Base-by-base conservation (phyloP, 345 rosid genomes). In the Trapa bicornis region DNA sequence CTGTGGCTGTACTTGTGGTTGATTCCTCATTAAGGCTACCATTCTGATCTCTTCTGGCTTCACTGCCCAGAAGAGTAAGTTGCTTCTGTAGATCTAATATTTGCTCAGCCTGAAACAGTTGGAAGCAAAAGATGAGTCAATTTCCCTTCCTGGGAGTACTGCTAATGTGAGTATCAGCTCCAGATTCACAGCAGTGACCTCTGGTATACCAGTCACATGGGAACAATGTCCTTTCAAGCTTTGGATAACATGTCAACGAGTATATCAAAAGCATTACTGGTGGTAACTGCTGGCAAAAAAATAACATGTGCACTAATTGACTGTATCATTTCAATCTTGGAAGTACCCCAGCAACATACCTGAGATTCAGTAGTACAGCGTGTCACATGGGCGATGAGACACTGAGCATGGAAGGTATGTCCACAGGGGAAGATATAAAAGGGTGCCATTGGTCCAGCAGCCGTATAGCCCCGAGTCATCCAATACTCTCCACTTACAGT, bases 351-450 rank as follows among this genome's bases (percentile, higher is more conserved):
- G 32, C 53, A 56, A 68, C 84, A 78, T 66, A 85, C 93, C 74
- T 82, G 88, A 70, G 78, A 68, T 76, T 74, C 86, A 54, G 67
- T 75, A 17, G 88, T 82, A 70, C 83, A 85, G 37, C 82, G 83
- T 6, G 88, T 87, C 62, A 87, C 87, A 36, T 87, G 94, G 36
- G 99, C 89, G 75, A 94, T 87, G 73, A 91, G 71, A 80, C 97
- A 91, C 63, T 87, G 87, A 12, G 96, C 79, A 75, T 94, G 97
- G 79, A 94, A 94, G 52, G 97, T 82, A 68, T 94, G 97, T 14
- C 96, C 91, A 74, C 97, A 94, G 36, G 99, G 99, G 79, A 94
- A 94, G 65, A 94, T 87, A 73, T 91, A 94, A 76, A 94, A 91
- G 60, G 95, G 95, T 68, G 97, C 91, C 83, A 94, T 79, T 54